phyloP scores from a whole-genome alignment of 2,329 filamentous ascomycete genomes.

The Aspergillus texensis region DNA sequence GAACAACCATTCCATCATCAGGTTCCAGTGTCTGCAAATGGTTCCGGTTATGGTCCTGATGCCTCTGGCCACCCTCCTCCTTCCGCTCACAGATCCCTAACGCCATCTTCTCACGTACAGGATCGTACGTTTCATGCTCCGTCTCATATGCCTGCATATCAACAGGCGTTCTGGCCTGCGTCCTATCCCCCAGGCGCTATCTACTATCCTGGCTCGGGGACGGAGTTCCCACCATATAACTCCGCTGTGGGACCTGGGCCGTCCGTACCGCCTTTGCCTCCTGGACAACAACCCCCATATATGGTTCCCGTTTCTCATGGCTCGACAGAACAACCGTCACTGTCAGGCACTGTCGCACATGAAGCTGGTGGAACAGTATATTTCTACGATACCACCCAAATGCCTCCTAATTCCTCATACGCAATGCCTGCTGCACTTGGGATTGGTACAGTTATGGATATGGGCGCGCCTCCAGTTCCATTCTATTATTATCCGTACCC shows the following conservation, averaged over 20 bases:
- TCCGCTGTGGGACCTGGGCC: slow-evolving; percentile 50
- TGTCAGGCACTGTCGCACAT: slow-evolving; percentile 69
- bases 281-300: slow-evolving; percentile 52
- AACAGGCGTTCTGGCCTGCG: slow-evolving; percentile 62
- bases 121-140: slow-evolving; percentile 90
- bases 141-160: slow-evolving; percentile 76
- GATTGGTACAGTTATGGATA: slow-evolving; percentile 62
- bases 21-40: slow-evolving; percentile 74
- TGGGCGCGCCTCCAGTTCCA: slow-evolving; percentile 65
- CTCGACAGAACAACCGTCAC: slow-evolving; percentile 45
- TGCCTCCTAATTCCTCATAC: slow-evolving; percentile 56
- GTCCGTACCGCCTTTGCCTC: slow-evolving; percentile 60
- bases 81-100: slow-evolving; percentile 63
- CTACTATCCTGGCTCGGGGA: slow-evolving; percentile 64
- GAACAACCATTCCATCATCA: slow-evolving; percentile 94
- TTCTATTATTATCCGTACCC: slow-evolving; percentile 59
- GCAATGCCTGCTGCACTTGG: slow-evolving; percentile 54
- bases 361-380: slow-evolving; percentile 96
- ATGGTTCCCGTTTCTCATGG: slow-evolving; percentile 31
- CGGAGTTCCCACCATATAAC: slow-evolving; percentile 47
- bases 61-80: slow-evolving; percentile 66
- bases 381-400: slow-evolving; percentile 81
- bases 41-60: slow-evolving; percentile 58
- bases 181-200: slow-evolving; percentile 62
- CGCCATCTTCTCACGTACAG: slow-evolving; percentile 87